Base-by-base conservation (phyloP, 2,329 filamentous ascomycete species). In the Rhynchosporium graminicola region DNA sequence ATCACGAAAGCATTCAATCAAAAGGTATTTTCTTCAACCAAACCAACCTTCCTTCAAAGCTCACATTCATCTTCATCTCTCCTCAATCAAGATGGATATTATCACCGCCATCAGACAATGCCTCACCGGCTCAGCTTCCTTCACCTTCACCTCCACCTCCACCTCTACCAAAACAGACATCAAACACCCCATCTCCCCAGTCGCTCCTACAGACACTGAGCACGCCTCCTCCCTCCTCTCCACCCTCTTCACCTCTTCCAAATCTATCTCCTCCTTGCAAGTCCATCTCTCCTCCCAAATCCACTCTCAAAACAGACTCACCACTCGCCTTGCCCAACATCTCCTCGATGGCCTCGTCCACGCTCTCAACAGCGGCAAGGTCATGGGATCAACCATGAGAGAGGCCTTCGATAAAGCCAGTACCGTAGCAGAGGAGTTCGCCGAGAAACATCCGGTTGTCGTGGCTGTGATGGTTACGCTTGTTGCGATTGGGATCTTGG, bases 401-500 rank as follows among this genome's bases (percentile, higher is more conserved):
- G 58, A 65, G 9, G 48, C 63, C 7, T 65, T 43, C 29, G 60
- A 61, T n/a, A 58, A 31, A 42, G 57, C 47, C 7, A 28, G n/a
- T 13, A 38, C 3, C 4, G 54, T 50, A 2, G 63, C 60, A 3
- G 48, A 56, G 9, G 12, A 61, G 33, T 61, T 63, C 12, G 43
- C 58, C 1, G 10, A 15, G 8, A 60, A 65, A 12, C 60, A 65
- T 56, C 63, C 63, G 2, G 26, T 55, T 9, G 46, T 61, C n/a
- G 29, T 36, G 9, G 48, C 6, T 4, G 55, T 64, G 3, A 4
- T 51, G n/a, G 38, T 59, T 1, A 65, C 63, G 4, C n/a, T 65
- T 31, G 43, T 65, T 56, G 63, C 63, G 3, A 43, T 65, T 15
- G 63, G 60, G 1, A 58, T 65, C 31, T 33, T 65, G 12, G 57